phyloP scores from a whole-genome alignment of 1,284 basidiomycete species.

The Vanrija sp. region DNA sequence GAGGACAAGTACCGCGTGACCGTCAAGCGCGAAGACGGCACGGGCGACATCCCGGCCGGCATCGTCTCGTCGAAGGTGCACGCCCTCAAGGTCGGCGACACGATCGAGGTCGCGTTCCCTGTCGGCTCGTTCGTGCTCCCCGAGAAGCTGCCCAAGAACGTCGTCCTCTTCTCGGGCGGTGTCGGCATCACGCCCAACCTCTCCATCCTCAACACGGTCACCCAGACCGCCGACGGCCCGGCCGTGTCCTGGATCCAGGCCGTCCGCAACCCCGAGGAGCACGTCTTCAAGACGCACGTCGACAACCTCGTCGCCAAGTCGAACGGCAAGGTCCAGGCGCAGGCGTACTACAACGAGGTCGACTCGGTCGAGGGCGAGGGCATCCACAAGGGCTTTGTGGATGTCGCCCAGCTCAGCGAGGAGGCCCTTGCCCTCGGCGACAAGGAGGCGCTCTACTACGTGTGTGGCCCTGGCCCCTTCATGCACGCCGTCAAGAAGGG shows the following conservation, averaged over 20 bases:
- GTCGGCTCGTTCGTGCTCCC: conserved; percentile 34
- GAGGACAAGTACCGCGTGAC: conserved; percentile 31
- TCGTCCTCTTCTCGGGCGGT: conserved; percentile 40
- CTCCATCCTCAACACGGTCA: conserved; percentile 33
- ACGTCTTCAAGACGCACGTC: conserved; percentile 19
- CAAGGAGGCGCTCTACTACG: conserved; percentile 25
- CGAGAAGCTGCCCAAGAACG: conserved; percentile 17
- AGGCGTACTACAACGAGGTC: conserved; percentile 22
- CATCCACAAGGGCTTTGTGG: conserved; percentile 15
- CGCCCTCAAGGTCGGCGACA: conserved; percentile 24
- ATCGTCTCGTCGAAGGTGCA: conserved; percentile 23
- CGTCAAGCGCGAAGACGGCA: conserved; percentile 29
- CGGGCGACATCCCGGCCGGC: conserved; percentile 19
- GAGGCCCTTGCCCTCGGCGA: conserved; percentile 23
- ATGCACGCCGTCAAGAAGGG: conserved; percentile 21
- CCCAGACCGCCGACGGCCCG: conserved; percentile 1
- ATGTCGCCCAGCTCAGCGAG: conserved; percentile 13
- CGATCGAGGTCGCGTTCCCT: conserved; percentile 29
- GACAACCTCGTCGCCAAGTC: conserved; percentile 11
- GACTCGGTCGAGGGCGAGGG: background rate
- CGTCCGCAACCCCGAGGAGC: conserved; percentile 7
- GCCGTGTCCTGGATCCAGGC: conserved; percentile 24
- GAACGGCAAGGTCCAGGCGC: conserved; percentile 19
- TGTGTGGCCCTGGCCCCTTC: conserved; percentile 35
- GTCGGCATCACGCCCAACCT: conserved; percentile 38